These are phyloP conservation scores for Aspergillus carbonarius DNA, from an alignment of 2,329 filamentous ascomycete genomes.

Conservation along the genomic window DNA sequence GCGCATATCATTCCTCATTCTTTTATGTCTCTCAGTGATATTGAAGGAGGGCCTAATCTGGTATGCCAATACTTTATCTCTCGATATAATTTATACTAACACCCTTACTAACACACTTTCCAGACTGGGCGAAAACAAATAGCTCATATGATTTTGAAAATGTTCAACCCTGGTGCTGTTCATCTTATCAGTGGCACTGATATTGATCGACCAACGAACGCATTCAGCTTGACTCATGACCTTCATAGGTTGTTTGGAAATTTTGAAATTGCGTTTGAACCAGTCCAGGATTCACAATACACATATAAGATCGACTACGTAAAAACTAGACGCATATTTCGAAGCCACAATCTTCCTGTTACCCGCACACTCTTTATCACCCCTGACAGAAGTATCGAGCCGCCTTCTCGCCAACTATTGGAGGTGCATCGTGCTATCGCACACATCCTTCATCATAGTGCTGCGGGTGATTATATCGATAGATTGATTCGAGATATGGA, in stretches of 20 bases:
- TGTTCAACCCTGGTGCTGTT: constrained; percentile 41
- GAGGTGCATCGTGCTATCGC: constrained; percentile 26
- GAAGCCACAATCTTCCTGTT: constrained; percentile 1
- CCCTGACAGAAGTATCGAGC: constrained; percentile 29
- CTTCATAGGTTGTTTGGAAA: constrained; percentile 33
- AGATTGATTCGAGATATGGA: constrained; percentile 22
- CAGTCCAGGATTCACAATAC: constrained; percentile 18
- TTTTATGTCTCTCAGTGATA: constrained; percentile 1
- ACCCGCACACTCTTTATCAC: constrained; percentile 10
- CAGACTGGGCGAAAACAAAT: constrained; percentile 31
- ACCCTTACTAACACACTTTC: constrained; percentile 12
- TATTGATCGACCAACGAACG: constrained; percentile 45
- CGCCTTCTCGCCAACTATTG: constrained; percentile 27
- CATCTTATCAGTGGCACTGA: constrained; percentile 41
- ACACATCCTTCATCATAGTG: constrained; percentile 22
- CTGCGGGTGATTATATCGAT: constrained; percentile 24
- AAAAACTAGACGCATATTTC: background rate
- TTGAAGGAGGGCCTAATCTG: constrained; percentile 13
- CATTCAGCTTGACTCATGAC: constrained; percentile 32
- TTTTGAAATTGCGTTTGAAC: constrained; percentile 35
- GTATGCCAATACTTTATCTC: constrained; percentile 14
- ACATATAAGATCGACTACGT: constrained; percentile 28
- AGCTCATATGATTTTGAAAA: constrained; percentile 42
- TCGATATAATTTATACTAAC: background rate
- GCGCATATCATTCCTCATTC: constrained; percentile 10